Base-by-base conservation (phyloP, 345 rosid genomes). In the Mallotus nudiflorus region DNA sequence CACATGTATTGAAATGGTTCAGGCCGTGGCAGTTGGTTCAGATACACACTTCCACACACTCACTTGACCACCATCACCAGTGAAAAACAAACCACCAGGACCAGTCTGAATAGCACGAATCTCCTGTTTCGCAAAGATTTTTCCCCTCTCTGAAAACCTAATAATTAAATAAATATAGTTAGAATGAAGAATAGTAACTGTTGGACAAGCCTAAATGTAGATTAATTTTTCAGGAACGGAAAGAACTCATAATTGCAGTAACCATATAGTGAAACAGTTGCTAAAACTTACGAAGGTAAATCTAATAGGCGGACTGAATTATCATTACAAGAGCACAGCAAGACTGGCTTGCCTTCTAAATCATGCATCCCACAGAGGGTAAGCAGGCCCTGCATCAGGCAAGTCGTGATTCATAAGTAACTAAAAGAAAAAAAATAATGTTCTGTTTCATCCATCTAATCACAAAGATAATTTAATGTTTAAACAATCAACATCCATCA, bases 51-150 rank as follows among this genome's bases (percentile, higher is more conserved):
- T 87, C 99, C 98, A 95, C 54, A 95, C 99, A 85, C 81, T 90
- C 53, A 89, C 98, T 82, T 81, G 88, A 56, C 99, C 99, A 28
- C 94, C 98, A 27, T 95, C 99, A 9, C 99, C 99, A 0, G 97
- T 89, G 75, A 95, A 95, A 73, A 95, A 95, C 69, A 95, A 72
- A 35, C 96, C 96, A 0, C 86, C 91, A 0, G 97, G 99, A 67
- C 98, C 97, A 0, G 82, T 62, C 69, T 92, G 90, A 74, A 95
- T 82, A 45, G 92, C 84, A 20, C 98, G 87, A 70, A 95, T 79
- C 85, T 92, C 98, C 75, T 89, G 80, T 75, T 90, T 92, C 4
- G 91, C 83, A 76, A 85, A 90, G 62, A 92, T 95, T 83, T 90
- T 92, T 11, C 96, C 98, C 81, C 91, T 86, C 80, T 95, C 98